These are phyloP conservation scores for Prunus mira DNA, from an alignment of 306 rosid genomes.

Conservation along the genomic window DNA sequence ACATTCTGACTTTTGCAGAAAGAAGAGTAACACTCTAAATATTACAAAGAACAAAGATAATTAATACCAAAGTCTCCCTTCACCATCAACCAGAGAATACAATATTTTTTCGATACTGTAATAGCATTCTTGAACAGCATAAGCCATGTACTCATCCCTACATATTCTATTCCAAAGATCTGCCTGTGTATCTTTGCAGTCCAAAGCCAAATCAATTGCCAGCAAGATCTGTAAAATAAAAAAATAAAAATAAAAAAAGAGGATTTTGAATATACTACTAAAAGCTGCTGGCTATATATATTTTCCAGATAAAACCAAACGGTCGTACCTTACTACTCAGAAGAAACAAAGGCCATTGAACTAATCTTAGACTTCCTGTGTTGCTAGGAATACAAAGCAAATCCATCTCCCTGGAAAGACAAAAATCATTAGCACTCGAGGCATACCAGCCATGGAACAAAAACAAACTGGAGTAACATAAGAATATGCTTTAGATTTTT, in stretches of 20 bases:
- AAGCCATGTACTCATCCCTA: conserved; percentile 92
- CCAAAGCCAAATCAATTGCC: conserved; percentile 92
- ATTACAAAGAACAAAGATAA: conserved; percentile 15
- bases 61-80: conserved; percentile 88
- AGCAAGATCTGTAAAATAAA: conserved; percentile 56
- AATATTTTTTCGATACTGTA: conserved; percentile 77
- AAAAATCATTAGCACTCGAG: conserved; percentile 12
- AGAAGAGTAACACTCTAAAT: conserved; percentile 1
- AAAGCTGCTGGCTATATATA: background rate
- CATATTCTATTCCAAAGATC: conserved; percentile 89
- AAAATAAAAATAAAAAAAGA: conserved; percentile 10
- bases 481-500: conserved; percentile 1
- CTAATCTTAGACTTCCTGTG: conserved; percentile 80
- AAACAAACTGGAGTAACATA: conserved; percentile 6
- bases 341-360: conserved; percentile 99
- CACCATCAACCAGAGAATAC: conserved; percentile 70
- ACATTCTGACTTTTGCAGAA: background rate
- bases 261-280: conserved; percentile 9
- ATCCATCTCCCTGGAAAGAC: conserved; percentile 82
- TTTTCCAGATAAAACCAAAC: conserved; percentile 13
- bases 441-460: conserved; percentile 9
- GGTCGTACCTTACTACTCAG: conserved; percentile 82
- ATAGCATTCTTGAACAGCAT: conserved; percentile 92
- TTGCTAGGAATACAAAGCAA: conserved; percentile 89
- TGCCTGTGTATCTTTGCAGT: conserved; percentile 81